phyloP scores from a whole-genome alignment of 352 stramenopile genomes.

The Pythium pyrilobum region DNA sequence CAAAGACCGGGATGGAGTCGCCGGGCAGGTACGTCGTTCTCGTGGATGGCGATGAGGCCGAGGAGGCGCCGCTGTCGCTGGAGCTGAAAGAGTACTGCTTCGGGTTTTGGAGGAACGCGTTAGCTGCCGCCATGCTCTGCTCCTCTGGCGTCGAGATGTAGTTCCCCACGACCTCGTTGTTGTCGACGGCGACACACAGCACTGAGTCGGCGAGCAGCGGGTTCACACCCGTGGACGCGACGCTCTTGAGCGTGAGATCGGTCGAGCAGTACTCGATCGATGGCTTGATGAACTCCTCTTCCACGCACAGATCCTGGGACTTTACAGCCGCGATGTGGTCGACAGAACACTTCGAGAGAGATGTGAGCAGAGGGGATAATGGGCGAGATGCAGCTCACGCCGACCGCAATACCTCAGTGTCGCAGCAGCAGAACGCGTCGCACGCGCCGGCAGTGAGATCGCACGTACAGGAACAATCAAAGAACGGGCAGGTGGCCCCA shows the following conservation, averaged over 20 bases:
- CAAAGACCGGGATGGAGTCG: slow-evolving; percentile 30
- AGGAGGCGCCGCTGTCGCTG: not conserved
- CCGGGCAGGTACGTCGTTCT: slow-evolving; percentile 20
- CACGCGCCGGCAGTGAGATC: slow-evolving; percentile 41
- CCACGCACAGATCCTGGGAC: slow-evolving; percentile 22
- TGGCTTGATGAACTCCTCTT: slow-evolving; percentile 4
- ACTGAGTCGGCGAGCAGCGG: slow-evolving; percentile 38
- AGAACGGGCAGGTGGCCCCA: slow-evolving; percentile 25
- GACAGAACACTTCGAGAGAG: slow-evolving; percentile 20
- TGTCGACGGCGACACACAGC: slow-evolving; percentile 42
- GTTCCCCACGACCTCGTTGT: slow-evolving; percentile 37
- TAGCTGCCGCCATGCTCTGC: slow-evolving; percentile 25
- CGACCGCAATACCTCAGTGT: slow-evolving; percentile 31
- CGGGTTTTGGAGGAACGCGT: slow-evolving; percentile 34
- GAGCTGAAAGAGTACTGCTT: slow-evolving; percentile 25
- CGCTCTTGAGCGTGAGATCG: slow-evolving; percentile 24
- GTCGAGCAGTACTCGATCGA: slow-evolving; percentile 40
- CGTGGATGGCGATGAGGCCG: not conserved
- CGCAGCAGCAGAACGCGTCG: slow-evolving; percentile 47
- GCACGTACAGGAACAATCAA: slow-evolving; percentile 36
- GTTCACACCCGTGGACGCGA: slow-evolving; percentile 18
- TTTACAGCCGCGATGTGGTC: slow-evolving; percentile 18
- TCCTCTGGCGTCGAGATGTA: slow-evolving; percentile 26
- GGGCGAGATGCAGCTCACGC: not conserved
- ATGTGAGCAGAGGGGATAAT: too few species aligned